A percentile compares a stretch with the other conserved stretches of the same genome.
Conservation (phyloP, 108 stramenopile species). For the Skeletonema potamos region DNA sequence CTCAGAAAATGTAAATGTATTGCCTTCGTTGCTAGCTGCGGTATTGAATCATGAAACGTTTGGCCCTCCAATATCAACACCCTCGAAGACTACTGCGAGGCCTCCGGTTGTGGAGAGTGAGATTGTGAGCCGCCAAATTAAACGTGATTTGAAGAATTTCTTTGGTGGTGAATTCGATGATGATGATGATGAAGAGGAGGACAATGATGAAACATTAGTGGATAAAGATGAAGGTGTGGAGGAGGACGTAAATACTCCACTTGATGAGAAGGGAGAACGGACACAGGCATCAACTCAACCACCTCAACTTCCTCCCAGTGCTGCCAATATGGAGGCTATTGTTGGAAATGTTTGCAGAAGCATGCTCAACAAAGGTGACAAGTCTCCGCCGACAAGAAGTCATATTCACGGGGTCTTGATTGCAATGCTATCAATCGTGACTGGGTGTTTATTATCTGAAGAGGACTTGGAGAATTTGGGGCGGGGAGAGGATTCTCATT, state of each 20-base stretch:
- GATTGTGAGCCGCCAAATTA: neutral
- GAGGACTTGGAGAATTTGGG: constrained; percentile 30
- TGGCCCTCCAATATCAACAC: neutral
- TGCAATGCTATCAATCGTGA: constrained; percentile 56
- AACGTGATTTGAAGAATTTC: constrained; percentile 16
- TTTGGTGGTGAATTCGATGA: neutral
- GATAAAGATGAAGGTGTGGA: neutral
- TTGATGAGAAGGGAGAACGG: neutral
- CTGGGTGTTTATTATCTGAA: constrained; percentile 24
- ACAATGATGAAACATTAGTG: neutral
- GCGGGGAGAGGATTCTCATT: constrained; percentile 6
- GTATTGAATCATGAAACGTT: constrained; percentile 24
- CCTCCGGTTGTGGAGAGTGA: neutral
- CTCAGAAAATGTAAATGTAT: neutral
- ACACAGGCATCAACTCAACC: neutral
- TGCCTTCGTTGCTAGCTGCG: constrained; percentile 18
- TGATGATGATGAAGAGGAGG: neutral
- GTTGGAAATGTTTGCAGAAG: constrained; percentile 54
- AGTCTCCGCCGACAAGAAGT: neutral
- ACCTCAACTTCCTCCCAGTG: neutral
- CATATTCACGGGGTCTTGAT: constrained; percentile 55
- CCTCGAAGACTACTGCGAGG: neutral
- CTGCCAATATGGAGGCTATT: constrained; percentile 54
- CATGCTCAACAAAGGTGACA: neutral
- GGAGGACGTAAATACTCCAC: neutral